A percentile compares a stretch with the other conserved stretches of the same genome.
Conservation (phyloP, 1,284 basidiomycete species). For the Cryptococcus deneoformans region DNA sequence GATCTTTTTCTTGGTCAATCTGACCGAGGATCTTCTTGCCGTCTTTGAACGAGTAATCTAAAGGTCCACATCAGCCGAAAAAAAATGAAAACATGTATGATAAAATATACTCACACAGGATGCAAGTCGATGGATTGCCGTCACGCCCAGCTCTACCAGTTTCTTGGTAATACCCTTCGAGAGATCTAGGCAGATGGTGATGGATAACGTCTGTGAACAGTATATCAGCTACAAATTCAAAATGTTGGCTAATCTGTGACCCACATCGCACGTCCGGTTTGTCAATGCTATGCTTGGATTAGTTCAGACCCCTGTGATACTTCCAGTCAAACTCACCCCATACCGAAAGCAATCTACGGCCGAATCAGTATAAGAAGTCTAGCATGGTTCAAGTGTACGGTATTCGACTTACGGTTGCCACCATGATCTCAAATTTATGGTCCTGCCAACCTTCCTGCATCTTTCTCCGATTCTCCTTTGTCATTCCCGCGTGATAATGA, state of each 20-base stretch:
- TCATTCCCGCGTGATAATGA: conserved; percentile 86
- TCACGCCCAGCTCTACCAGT: conserved; percentile 82
- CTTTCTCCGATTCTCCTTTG: conserved; percentile 60
- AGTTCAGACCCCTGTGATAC: not conserved
- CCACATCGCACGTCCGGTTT: conserved; percentile 66
- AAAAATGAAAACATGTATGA: conserved; percentile 31
- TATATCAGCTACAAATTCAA: conserved; percentile 10
- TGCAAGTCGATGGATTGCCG: conserved; percentile 61
- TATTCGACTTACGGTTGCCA: conserved; percentile 64
- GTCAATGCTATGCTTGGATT: conserved; percentile 59
- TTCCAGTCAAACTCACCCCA: conserved; percentile 59
- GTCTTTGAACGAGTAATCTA: conserved; percentile 58
- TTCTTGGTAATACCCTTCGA: conserved; percentile 79
- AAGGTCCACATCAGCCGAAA: not conserved
- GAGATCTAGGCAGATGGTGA: conserved; percentile 63
- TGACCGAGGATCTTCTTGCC: conserved; percentile 55
- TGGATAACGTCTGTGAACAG: conserved; percentile 68
- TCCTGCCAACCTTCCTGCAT: conserved; percentile 73
- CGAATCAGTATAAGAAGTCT: not conserved
- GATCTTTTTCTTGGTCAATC: conserved; percentile 54
- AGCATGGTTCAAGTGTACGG: not conserved
- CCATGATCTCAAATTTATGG: conserved; percentile 74
- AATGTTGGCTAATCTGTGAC: conserved; percentile 12
- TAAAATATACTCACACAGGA: conserved; percentile 53
- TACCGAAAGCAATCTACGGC: conserved; percentile 80